Base-by-base conservation (phyloP, 2,329 filamentous ascomycete species). In the Graphilbum sp. region DNA sequence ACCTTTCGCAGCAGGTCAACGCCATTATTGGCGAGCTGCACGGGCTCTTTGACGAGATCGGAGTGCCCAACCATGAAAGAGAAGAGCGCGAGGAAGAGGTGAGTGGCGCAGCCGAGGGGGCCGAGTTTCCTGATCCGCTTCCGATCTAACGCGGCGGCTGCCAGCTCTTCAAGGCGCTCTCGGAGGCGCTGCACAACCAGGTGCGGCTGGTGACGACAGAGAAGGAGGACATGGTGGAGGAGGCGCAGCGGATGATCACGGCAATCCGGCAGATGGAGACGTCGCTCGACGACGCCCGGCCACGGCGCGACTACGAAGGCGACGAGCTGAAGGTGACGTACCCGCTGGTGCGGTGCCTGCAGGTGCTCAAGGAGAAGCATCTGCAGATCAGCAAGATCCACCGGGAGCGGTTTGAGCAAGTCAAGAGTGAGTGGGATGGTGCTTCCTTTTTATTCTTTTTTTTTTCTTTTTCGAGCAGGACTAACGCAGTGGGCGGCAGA, bases 41-140 rank as follows among this genome's bases (percentile, higher is more conserved):
- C 60, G 82, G 81, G 47, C 72, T 96, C 41, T 98, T 95, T 53
- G 90, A 98, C 57, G 88, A 98, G 55, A 98, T 98, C 52, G 90
- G 90, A 42, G 82, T 98, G n/a, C 75, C 88, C 21, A 75, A 66
- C 52, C 86, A 94, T 75, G 90, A 96, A 58, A 81, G 90, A 52
- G 86, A 96, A 54, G 69, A 74, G 36, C 72, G 90, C 51, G 88
- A 96, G 56, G 73, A 83, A 54, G 85, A 95, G 75, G 87, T 92
- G 64, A 53, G 69, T n/a, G n/a, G n/a, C n/a, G n/a, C n/a, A n/a
- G n/a, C n/a, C n/a, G n/a, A n/a, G n/a, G n/a, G n/a, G n/a, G n/a
- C n/a, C n/a, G n/a, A n/a, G n/a, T n/a, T n/a, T n/a, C n/a, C n/a
- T n/a, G n/a, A n/a, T n/a, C n/a, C n/a, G n/a, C n/a, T n/a, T n/a